Percentiles rank a stretch among this genome's conserved stretches.
phyloP scores from a whole-genome alignment of 2,329 filamentous ascomycete species.

The Neonectria coccinea region DNA sequence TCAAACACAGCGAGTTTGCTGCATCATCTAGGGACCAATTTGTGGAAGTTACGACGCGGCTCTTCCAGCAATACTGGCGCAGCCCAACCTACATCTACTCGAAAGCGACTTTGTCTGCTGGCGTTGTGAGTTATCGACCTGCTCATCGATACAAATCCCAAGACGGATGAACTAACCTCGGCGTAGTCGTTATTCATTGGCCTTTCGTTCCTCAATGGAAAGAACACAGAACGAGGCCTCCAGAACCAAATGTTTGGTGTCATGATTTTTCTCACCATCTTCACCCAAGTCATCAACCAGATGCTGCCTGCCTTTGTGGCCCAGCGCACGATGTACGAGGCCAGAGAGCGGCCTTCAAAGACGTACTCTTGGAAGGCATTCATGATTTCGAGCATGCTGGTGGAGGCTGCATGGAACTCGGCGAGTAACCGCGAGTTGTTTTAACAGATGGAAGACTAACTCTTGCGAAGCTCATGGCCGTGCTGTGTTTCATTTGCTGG shows the following conservation, averaged over 20 bases:
- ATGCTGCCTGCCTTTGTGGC: constrained; percentile 78
- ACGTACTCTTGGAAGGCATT: constrained; percentile 75
- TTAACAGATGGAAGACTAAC: not conserved
- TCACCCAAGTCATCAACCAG: constrained; percentile 71
- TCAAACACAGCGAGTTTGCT: constrained; percentile 49
- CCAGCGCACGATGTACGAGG: constrained; percentile 75
- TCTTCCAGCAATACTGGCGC: constrained; percentile 52
- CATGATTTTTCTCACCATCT: constrained; percentile 78
- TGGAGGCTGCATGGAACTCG: constrained; percentile 34
- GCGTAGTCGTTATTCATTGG: constrained; percentile 68
- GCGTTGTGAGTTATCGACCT: constrained; percentile 47
- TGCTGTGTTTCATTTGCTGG: constrained; percentile 72
- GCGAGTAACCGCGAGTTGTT: not conserved
- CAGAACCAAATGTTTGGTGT: constrained; percentile 77
- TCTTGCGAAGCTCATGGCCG: constrained; percentile 7
- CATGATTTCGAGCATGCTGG: constrained; percentile 59
- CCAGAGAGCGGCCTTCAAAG: constrained; percentile 73
- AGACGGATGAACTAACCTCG: not conserved
- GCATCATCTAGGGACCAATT: constrained; percentile 48
- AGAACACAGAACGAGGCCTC: constrained; percentile 70
- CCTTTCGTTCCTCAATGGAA: constrained; percentile 72
- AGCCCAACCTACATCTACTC: constrained; percentile 73
- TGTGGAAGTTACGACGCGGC: constrained; percentile 51
- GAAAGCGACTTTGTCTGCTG: constrained; percentile 52
- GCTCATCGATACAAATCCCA: too few species aligned